Evolutionary conservation across 164 flowering plant genomes (phyloP).

Genomic region (Berberis thunbergii): DNA sequence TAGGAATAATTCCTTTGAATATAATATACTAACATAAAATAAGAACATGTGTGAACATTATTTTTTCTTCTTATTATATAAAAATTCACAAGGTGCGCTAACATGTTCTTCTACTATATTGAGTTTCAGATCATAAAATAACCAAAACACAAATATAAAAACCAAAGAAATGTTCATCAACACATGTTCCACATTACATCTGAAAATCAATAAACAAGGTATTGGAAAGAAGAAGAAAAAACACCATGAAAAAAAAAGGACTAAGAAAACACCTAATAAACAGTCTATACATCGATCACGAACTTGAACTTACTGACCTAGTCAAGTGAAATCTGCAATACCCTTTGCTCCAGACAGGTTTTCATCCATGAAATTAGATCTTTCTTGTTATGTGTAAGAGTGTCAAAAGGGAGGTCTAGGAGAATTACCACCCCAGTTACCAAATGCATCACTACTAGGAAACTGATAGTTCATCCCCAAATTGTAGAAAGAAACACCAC

Average conservation of each 20-base stretch:
- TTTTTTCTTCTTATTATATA: not conserved
- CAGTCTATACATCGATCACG: constrained; percentile 1
- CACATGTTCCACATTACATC: constrained; percentile 7
- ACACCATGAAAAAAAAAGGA: not conserved
- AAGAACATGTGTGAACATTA: not conserved
- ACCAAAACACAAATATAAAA: not conserved
- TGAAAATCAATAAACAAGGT: constrained; percentile 4
- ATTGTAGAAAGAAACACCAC: constrained; percentile 21
- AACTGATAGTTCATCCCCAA: constrained; percentile 27
- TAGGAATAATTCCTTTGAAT: not conserved
- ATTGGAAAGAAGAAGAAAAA: not conserved
- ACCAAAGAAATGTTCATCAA: not conserved
- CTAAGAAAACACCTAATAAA: not conserved
- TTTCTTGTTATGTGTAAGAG: not conserved
- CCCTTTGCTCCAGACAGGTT: not conserved
- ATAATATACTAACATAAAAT: not conserved
- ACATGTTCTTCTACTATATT: not conserved
- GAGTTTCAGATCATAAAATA: not conserved
- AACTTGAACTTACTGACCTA: constrained; percentile 9
- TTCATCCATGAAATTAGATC: constrained; percentile 1
- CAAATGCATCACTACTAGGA: constrained; percentile 28
- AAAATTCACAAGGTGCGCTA: not conserved
- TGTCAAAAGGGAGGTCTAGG: constrained; percentile 35
- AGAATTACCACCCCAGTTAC: constrained; percentile 32
- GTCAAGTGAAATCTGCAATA: not conserved